A percentile compares a stretch with the other conserved stretches of the same genome.
phyloP scores from a whole-genome alignment of 768 basidiomycete species.

The Serendipita indica region DNA sequence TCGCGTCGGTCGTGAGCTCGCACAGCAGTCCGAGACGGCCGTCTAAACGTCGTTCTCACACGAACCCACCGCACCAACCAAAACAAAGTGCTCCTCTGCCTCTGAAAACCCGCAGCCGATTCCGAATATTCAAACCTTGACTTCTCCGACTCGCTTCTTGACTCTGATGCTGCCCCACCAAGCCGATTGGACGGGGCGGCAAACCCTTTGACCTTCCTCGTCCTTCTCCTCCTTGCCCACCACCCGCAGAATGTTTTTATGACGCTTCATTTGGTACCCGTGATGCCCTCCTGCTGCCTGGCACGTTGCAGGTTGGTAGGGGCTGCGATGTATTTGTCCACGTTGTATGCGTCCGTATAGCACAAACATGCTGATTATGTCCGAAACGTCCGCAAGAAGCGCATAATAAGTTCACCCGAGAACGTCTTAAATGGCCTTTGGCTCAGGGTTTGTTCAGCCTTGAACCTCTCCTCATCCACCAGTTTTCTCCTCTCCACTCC shows the following conservation, averaged over 20 bases:
- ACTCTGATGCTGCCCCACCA: neutral
- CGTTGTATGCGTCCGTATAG: conserved; percentile 6
- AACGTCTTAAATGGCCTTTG: too few relatives aligned
- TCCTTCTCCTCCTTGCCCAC: neutral
- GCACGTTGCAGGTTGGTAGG: neutral
- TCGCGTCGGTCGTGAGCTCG: conserved; percentile 59
- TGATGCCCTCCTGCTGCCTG: neutral
- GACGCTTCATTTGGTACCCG: neutral
- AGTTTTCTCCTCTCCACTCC: too few relatives aligned
- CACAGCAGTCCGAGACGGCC: neutral
- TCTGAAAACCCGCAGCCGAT: too few relatives aligned
- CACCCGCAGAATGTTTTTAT: too few relatives aligned
- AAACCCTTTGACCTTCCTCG: neutral
- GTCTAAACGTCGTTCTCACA: neutral
- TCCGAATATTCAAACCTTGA: too few relatives aligned
- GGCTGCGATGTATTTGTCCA: neutral
- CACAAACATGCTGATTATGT: neutral
- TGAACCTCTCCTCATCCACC: too few relatives aligned
- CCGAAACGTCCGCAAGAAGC: too few relatives aligned
- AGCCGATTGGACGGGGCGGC: neutral
- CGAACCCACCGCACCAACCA: too few relatives aligned
- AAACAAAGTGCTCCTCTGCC: too few relatives aligned
- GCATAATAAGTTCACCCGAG: too few relatives aligned
- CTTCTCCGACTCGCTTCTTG: neutral
- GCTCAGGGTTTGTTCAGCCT: too few relatives aligned